Evolutionary conservation across 345 rosid genomes (phyloP), one percentile per base, ranked within the genome.

Genomic region (Euclidium syriacum): DNA sequence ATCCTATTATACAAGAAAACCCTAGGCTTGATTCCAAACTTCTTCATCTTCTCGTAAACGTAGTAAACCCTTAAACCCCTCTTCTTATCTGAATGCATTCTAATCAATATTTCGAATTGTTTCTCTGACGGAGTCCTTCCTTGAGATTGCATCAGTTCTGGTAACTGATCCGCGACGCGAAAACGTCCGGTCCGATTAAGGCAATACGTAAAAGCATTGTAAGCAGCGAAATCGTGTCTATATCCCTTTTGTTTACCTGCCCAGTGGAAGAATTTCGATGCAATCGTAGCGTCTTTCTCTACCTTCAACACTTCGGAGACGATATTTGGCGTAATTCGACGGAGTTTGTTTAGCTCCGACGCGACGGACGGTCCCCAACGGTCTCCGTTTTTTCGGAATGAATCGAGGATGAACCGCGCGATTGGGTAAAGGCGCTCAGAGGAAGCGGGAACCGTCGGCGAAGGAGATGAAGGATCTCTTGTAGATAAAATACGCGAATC

Each of bases 181-280:
- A 68, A 82, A 63, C 66, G 41, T 22, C 70, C 62, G 50, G 65
- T 73, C 12, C 88, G 71, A 36, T 82, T 76, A 72, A 88, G 76
- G 77, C 90, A 85, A 62, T 88, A 83, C 29, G 92, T 85, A 47
- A 80, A 75, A 17, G 96, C 92, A 56, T 88, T 88, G 70, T 85
- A 88, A n/a, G 86, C 68, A 6, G 85, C 78, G 65, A 77, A 88
- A 60, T 66, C 78, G 24, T 85, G 90, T 4, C 68, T 56, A 39
- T 77, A 83, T 7, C 96, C 88, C 65, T 85, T 88, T 12, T 88
- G 92, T 74, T 80, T 85, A 20, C 90, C 88, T 9, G 86, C 90
- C 96, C 96, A 85, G 64, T 73, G 80, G 72, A 88, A 88, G 82
- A 85, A 81, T 70, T 81, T 83, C 52, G 92, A 43, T 27, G 88